These are phyloP conservation scores for Conticribra weissflogii DNA, from an alignment of 108 stramenopile species.

Conservation along the genomic window DNA sequence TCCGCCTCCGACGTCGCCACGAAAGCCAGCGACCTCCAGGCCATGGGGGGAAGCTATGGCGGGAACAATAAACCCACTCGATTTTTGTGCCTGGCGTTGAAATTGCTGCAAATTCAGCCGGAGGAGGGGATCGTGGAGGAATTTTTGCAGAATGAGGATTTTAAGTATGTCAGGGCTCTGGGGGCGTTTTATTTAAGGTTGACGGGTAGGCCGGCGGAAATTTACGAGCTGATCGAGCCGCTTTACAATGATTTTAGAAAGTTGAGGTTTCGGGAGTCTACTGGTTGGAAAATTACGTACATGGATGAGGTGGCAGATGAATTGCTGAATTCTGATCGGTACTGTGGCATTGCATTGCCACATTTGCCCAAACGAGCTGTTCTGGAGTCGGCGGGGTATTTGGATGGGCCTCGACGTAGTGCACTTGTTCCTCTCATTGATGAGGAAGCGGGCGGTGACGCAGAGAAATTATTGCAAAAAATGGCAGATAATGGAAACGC, in stretches of 20 bases:
- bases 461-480: conserved; percentile 60
- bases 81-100: conserved; percentile 94
- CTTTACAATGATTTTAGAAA: conserved; percentile 92
- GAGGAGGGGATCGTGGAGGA: conserved; percentile 90
- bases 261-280: conserved; percentile 57
- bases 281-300: conserved; percentile 84
- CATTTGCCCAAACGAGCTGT: conserved; percentile 81
- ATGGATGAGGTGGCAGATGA: conserved; percentile 95
- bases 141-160: conserved; percentile 93
- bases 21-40: conserved; percentile 85
- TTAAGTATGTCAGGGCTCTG: conserved; percentile 94
- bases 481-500: conserved; percentile 59
- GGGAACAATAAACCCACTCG: conserved; percentile 90
- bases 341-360: conserved; percentile 93
- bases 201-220: conserved; percentile 91
- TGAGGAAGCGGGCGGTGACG: conserved; percentile 53
- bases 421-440: conserved; percentile 54
- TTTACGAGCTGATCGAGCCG: conserved; percentile 92
- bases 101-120: conserved; percentile 96
- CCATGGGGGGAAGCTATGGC: conserved; percentile 88
- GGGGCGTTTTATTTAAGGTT: conserved; percentile 96
- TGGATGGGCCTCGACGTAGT: conserved; percentile 67
- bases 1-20: conserved; percentile 92
- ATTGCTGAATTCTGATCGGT: conserved; percentile 73
- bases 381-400: conserved; percentile 78